These are phyloP conservation scores for Trichoderma oligosporum DNA, from an alignment of 2,329 filamentous ascomycete genomes.

Conservation along the genomic window DNA sequence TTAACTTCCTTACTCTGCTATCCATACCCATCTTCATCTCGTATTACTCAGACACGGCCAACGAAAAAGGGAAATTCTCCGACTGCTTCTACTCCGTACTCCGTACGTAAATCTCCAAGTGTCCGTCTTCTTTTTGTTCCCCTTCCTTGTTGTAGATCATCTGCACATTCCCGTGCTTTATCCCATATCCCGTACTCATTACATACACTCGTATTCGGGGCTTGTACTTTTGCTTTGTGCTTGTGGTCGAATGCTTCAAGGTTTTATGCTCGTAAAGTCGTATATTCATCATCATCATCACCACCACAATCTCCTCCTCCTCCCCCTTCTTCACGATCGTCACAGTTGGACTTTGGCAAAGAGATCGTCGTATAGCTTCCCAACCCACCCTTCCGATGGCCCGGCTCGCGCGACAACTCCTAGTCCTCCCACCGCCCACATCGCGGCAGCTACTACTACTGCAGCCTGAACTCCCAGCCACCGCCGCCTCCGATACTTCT, in stretches of 20 bases:
- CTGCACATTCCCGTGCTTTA: not conserved
- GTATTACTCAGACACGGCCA: not conserved
- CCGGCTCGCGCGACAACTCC: slow-evolving; percentile 74
- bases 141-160: not conserved
- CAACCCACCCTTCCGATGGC: slow-evolving; percentile 70
- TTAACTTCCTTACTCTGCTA: not conserved
- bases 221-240: no score
- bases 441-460: slow-evolving; percentile 50
- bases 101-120: not conserved
- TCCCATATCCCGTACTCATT: not conserved
- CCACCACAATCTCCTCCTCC: not conserved
- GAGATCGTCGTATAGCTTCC: slow-evolving; percentile 72
- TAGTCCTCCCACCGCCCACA: slow-evolving; percentile 82
- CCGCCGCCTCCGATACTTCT: slow-evolving; percentile 56
- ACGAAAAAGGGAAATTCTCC: not conserved
- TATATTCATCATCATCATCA: slow-evolving; percentile 5
- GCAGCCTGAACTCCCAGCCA: slow-evolving; percentile 70
- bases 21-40: not conserved
- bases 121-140: not conserved
- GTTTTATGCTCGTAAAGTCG: slow-evolving; percentile 1
- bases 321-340: not conserved
- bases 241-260: no score
- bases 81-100: not conserved
- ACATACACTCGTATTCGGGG: no score
- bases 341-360: slow-evolving; percentile 33